phyloP scores from a whole-genome alignment of 2,329 filamentous ascomycete genomes.

The Diaporthe citri region DNA sequence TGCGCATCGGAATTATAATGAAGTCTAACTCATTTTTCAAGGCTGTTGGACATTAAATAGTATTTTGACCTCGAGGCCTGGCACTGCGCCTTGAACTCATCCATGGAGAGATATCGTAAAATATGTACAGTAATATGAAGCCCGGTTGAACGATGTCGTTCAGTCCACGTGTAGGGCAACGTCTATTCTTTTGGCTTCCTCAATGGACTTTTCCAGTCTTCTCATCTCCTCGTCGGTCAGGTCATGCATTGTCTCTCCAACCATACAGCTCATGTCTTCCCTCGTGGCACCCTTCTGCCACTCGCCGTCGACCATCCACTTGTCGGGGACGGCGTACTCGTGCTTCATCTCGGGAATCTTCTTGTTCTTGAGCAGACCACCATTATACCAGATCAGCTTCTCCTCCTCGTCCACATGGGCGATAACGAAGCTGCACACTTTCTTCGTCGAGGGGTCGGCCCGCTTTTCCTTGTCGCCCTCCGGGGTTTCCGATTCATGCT shows the following conservation, averaged over 20 bases:
- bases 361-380: conserved; percentile 57
- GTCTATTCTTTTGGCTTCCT: conserved; percentile 42
- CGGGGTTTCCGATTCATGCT: not conserved
- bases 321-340: conserved; percentile 52
- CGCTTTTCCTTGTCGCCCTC: conserved; percentile 12
- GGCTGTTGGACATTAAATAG: not conserved
- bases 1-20: too few species aligned
- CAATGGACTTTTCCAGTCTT: conserved; percentile 39
- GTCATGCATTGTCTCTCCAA: conserved; percentile 28
- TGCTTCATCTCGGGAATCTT: conserved; percentile 43
- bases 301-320: conserved; percentile 56
- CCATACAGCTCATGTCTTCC: conserved; percentile 55
- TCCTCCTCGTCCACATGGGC: conserved; percentile 56
- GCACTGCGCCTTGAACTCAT: too few species aligned
- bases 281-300: conserved; percentile 53
- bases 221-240: conserved; percentile 34
- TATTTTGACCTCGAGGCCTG: not conserved
- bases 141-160: not conserved
- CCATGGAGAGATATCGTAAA: not conserved
- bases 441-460: not conserved
- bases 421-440: conserved; percentile 57
- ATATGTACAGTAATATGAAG: not conserved
- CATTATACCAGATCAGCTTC: conserved; percentile 58
- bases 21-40: too few species aligned
- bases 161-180: conserved; percentile 1